Conservation (phyloP, 192 early-diverging fungal genomes). For the Dissophora ornata region DNA sequence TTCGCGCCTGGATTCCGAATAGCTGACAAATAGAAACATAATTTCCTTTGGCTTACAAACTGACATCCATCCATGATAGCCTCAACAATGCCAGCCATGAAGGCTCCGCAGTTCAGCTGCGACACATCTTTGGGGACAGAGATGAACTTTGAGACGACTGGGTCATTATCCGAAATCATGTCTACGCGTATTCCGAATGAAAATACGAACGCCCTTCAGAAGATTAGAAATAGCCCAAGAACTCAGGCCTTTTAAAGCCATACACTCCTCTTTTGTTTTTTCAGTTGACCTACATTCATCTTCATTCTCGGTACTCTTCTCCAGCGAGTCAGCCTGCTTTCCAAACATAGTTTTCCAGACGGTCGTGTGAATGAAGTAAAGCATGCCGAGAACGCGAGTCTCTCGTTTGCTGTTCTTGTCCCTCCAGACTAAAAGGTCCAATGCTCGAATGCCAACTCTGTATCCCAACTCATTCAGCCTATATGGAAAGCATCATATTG, state of each 20-base stretch:
- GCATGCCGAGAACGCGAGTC: slow-evolving; percentile 85
- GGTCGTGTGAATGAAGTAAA: slow-evolving; percentile 93
- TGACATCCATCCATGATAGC: slow-evolving; percentile 91
- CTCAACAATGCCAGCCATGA: slow-evolving; percentile 96
- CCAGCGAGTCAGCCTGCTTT: slow-evolving; percentile 94
- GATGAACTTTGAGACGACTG: slow-evolving; percentile 88
- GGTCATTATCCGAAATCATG: slow-evolving; percentile 99
- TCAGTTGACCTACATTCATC: slow-evolving; percentile 84
- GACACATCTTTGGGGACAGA: slow-evolving; percentile 95
- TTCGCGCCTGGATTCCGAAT: no score
- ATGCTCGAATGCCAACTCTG: slow-evolving; percentile 87
- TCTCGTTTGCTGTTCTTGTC: slow-evolving; percentile 92
- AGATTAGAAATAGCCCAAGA: no score
- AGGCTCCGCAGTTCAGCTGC: slow-evolving; percentile 93
- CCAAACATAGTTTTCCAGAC: slow-evolving; percentile 97
- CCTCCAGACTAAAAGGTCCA: slow-evolving; percentile 92
- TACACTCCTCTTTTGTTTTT: background rate
- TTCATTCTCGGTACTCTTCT: slow-evolving; percentile 95
- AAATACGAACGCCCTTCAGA: no score
- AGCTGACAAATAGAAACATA: no score
- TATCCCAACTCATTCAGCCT: slow-evolving; percentile 90
- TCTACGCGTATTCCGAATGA: slow-evolving; percentile 67
- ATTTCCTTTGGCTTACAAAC: no score
- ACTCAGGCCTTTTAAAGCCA: background rate
- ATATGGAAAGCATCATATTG: background rate